Conservation (phyloP, 225 moss, liverwort and hornwort species). For the Sphagnum contortum region DNA sequence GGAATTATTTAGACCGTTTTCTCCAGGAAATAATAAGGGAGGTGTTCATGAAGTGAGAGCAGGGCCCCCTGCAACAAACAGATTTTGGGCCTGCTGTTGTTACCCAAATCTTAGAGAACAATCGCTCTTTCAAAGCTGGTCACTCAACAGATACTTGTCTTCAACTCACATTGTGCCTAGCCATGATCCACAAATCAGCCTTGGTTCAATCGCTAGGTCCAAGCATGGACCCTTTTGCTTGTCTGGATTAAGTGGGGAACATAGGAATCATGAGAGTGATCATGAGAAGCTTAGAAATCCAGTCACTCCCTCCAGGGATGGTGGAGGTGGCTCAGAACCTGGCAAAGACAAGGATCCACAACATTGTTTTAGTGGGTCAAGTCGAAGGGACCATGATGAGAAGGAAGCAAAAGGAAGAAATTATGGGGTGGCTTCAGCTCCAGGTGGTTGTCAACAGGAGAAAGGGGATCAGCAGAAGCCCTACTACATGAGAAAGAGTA, state of each 20-base stretch:
- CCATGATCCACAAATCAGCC: slow-evolving; percentile 4
- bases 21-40: slow-evolving; percentile 3
- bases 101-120: slow-evolving; percentile 11
- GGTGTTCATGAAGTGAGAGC: too few species aligned
- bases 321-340: slow-evolving; percentile 38
- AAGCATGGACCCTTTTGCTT: slow-evolving; percentile 9
- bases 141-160: slow-evolving; percentile 2
- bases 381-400: slow-evolving; percentile 14
- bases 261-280: slow-evolving; percentile 22
- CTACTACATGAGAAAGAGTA: too few species aligned
- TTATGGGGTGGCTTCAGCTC: slow-evolving; percentile 5
- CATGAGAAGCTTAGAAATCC: slow-evolving; percentile 28
- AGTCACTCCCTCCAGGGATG: slow-evolving; percentile 20
- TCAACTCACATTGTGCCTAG: neutral
- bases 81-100: neutral
- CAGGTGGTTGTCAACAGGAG: slow-evolving; percentile 18
- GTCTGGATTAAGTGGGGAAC: slow-evolving; percentile 30
- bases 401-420: slow-evolving; percentile 30
- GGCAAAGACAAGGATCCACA: slow-evolving; percentile 35
- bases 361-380: slow-evolving; percentile 25
- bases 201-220: slow-evolving; percentile 3
- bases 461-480: slow-evolving; percentile 16
- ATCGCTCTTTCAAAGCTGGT: slow-evolving; percentile 14
- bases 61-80: too few species aligned
- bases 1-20: slow-evolving; percentile 13